Evolutionary conservation across 331 rosid genomes (phyloP).

Genomic region (Cydonia oblonga): DNA sequence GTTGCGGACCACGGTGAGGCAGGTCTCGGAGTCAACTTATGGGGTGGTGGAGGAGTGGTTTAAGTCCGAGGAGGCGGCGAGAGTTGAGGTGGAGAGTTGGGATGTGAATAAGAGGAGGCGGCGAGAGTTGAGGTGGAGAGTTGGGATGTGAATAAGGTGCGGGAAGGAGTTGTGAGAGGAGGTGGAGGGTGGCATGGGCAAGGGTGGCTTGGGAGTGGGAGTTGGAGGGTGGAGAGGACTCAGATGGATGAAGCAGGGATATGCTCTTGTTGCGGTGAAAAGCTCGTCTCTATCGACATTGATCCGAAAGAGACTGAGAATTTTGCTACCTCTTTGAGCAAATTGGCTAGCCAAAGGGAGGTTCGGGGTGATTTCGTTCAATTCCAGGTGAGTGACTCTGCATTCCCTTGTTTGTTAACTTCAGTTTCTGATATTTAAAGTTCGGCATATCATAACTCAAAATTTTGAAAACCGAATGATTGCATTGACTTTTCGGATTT

Average conservation of each 20-base stretch:
- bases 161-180: constrained; percentile 42
- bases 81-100: constrained; percentile 48
- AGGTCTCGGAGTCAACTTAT: constrained; percentile 62
- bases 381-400: constrained; percentile 46
- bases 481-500: background rate
- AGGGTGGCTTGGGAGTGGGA: constrained; percentile 90
- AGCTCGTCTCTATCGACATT: constrained; percentile 82
- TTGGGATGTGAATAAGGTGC: constrained; percentile 55
- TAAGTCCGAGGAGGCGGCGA: constrained; percentile 37
- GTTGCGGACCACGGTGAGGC: constrained; percentile 54
- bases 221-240: constrained; percentile 62
- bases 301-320: constrained; percentile 70
- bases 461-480: background rate
- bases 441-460: background rate
- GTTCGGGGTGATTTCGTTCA: constrained; percentile 32
- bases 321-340: constrained; percentile 60
- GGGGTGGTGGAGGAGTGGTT: constrained; percentile 63
- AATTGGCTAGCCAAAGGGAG: constrained; percentile 61
- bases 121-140: constrained; percentile 28
- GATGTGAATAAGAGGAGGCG: constrained; percentile 31
- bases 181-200: constrained; percentile 99
- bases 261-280: constrained; percentile 50
- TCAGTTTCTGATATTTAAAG: background rate
- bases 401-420: constrained; percentile 12
- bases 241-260: constrained; percentile 46